These are phyloP conservation scores for Tetrahymena borealis DNA, from an alignment of 73 alveolate species.

Conservation along the genomic window DNA sequence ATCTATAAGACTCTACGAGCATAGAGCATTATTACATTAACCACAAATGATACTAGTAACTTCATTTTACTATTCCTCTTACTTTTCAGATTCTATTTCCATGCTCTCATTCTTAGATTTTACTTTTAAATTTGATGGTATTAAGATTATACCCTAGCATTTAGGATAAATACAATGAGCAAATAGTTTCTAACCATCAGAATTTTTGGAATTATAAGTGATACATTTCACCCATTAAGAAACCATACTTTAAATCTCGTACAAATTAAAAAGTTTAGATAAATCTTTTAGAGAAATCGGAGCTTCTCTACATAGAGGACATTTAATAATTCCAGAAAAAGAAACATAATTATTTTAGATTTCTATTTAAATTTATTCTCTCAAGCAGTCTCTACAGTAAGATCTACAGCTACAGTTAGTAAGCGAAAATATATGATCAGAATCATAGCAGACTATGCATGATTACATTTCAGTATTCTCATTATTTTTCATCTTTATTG, in stretches of 20 bases:
- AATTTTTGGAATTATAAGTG: not conserved
- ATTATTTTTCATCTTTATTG: not conserved
- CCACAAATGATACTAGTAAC: not conserved
- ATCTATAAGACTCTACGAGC: not conserved
- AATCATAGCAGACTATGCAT: not conserved
- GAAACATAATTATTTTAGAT: not conserved
- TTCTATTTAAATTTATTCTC: not conserved
- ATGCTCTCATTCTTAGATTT: not conserved
- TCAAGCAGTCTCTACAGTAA: not conserved
- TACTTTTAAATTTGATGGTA: not conserved
- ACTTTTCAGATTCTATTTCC: not conserved
- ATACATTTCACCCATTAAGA: not conserved
- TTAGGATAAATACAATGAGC: not conserved
- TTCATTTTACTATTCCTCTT: not conserved
- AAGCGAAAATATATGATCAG: not conserved
- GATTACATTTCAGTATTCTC: not conserved
- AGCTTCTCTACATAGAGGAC: not conserved
- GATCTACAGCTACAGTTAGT: not conserved
- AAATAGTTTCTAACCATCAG: not conserved
- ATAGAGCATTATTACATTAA: not conserved
- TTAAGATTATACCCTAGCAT: not conserved
- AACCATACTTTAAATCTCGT: not conserved
- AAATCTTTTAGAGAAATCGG: not conserved
- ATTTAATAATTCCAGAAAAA: not conserved
- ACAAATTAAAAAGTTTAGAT: not conserved